phyloP scores from a whole-genome alignment of 2,329 filamentous ascomycete species.

The Thielaviopsis euricoi region DNA sequence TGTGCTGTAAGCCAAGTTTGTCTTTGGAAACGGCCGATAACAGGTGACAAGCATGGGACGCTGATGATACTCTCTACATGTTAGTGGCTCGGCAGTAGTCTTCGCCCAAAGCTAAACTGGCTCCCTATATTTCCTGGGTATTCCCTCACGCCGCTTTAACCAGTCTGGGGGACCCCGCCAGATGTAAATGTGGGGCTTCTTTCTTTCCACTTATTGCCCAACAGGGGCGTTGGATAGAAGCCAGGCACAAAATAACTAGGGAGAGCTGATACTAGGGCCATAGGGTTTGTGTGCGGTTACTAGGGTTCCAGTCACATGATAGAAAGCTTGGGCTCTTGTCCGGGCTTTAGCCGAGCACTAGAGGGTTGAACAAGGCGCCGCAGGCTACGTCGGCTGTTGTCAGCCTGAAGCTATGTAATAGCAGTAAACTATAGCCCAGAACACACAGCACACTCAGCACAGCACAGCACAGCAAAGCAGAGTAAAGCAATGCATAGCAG shows the following conservation, averaged over 20 bases:
- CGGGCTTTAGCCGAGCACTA: neutral
- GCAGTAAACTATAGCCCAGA: neutral
- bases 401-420: conserved; percentile 11
- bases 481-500: neutral
- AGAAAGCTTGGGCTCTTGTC: neutral
- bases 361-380: neutral
- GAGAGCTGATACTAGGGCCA: no score
- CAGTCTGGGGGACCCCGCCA: no score
- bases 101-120: conserved; percentile 1
- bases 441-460: no score
- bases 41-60: neutral
- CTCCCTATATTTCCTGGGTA: neutral
- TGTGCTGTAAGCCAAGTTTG: no score
- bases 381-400: conserved; percentile 11
- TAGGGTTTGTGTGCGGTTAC: neutral
- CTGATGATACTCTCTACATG: neutral
- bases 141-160: neutral
- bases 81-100: neutral
- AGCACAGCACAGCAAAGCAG: no score
- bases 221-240: neutral
- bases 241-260: no score
- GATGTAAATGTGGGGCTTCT: neutral
- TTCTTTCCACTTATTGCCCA: neutral
- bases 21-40: neutral
- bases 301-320: neutral